Evolutionary conservation across 306 rosid species (phyloP), one percentile per base, ranked within the genome.

Genomic region (Pachyrhizus erosus): DNA sequence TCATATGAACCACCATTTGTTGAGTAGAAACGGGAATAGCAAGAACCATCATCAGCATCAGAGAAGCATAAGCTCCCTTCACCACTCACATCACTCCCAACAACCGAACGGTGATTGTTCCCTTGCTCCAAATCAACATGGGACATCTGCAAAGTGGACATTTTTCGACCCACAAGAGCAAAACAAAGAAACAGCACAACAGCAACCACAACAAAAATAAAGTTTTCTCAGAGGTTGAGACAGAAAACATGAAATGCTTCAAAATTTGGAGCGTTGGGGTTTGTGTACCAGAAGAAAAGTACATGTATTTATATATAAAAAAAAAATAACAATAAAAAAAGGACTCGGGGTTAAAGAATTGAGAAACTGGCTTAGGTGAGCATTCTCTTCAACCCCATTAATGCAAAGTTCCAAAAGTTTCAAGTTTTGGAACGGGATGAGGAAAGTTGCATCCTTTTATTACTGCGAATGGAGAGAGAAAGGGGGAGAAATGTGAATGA

Each of bases 1-100:
- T 96, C 99, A 74, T 87, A 92, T 4, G 98, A 93, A 46, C 99
- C 99, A 17, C 98, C 98, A 55, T 88, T 91, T 13, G 94, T 90
- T 24, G 98, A 96, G 52, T 79, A 96, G 93, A 96, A 96, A 80
- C 87, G 94, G 20, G 99, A 93, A 72, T 91, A 88, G 80, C 92
- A 88, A 4, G 98, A 94, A 21, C 94, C 97, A 80, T 91, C 97
- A 18, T 90, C 98, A 17, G 90, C 97, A 87, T 94, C 98, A 73
- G 97, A 92, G 86, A 94, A 94, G 70, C 92, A 92, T 5, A 86
- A 42, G 62, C 98, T 92, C 17, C 87, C 88, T 2, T 87, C 94
- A 24, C 62, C 88, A 82, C 93, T 91, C 74, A 82, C 82, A 54
- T 87, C 97, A 52, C 97, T 89, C 12, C 90, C 90, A 65, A 86